Percentiles rank a stretch among this genome's conserved stretches.
phyloP scores from a whole-genome alignment of 805 yeast genomes.

The Kazachstania psychrophila region DNA sequence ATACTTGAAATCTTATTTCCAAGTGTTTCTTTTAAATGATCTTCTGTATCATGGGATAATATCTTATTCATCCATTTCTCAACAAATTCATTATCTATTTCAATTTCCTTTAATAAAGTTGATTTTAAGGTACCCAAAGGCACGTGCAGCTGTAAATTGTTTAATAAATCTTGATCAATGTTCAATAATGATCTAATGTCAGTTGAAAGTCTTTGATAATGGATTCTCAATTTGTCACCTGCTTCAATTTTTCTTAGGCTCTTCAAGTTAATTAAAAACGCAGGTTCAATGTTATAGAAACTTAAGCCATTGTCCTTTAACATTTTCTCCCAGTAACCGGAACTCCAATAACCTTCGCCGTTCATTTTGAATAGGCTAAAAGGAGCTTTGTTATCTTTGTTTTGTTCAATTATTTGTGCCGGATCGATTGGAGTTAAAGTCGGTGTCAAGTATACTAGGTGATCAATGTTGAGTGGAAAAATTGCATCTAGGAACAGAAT shows the following conservation, averaged over 20 bases:
- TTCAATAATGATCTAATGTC: constrained; percentile 75
- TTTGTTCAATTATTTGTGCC: constrained; percentile 44
- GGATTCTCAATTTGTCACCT: constrained; percentile 75
- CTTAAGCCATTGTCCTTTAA: constrained; percentile 42
- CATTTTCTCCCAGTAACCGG: constrained; percentile 76
- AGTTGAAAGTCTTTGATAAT: constrained; percentile 71
- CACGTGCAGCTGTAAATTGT: constrained; percentile 60
- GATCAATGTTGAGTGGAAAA: constrained; percentile 68
- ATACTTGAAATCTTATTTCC: background rate
- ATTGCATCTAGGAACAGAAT: constrained; percentile 77
- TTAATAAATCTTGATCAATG: constrained; percentile 90
- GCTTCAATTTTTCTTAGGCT: constrained; percentile 56
- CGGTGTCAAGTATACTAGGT: constrained; percentile 74
- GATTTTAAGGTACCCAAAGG: constrained; percentile 10
- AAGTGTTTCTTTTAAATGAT: background rate
- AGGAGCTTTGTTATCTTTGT: constrained; percentile 30
- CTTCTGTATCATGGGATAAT: background rate
- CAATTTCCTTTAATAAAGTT: background rate
- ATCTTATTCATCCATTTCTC: background rate
- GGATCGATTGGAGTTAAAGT: constrained; percentile 65
- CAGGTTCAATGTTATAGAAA: constrained; percentile 76
- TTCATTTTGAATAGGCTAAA: constrained; percentile 74
- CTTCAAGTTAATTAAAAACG: constrained; percentile 69
- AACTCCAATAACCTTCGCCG: constrained; percentile 80
- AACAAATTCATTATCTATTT: background rate